phyloP scores from a whole-genome alignment of 441 rosid genomes.

The Theobroma grandiflorum region DNA sequence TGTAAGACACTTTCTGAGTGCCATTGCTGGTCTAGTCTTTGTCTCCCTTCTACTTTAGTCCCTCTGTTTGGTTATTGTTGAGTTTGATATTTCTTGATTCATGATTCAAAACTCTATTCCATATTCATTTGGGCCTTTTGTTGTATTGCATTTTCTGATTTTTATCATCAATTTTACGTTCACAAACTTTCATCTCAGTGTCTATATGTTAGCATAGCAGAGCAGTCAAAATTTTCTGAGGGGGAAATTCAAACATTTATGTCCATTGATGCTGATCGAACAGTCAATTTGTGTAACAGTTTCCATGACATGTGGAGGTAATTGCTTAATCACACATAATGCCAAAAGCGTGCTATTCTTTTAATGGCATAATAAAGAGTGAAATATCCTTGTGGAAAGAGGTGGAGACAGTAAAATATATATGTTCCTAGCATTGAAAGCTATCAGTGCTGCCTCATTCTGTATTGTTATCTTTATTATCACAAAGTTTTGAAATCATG shows the following conservation, averaged over 20 bases:
- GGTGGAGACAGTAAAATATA: not conserved
- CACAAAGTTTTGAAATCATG: conserved; percentile 10
- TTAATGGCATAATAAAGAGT: not conserved
- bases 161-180: conserved; percentile 28
- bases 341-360: not conserved
- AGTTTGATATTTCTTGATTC: conserved; percentile 16
- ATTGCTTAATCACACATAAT: conserved; percentile 27
- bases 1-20: not conserved
- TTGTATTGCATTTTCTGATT: conserved; percentile 2
- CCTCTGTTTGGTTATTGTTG: not conserved
- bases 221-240: conserved; percentile 79
- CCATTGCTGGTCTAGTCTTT: conserved; percentile 14
- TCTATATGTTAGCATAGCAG: conserved; percentile 72
- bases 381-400: conserved; percentile 6
- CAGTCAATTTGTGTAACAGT: conserved; percentile 88
- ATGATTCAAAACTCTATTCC: conserved; percentile 1
- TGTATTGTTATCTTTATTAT: not conserved
- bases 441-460: not conserved
- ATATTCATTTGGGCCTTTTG: not conserved
- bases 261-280: conserved; percentile 98
- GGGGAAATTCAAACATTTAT: conserved; percentile 99
- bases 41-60: not conserved
- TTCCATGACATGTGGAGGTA: conserved; percentile 98
- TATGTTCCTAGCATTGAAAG: conserved; percentile 13
- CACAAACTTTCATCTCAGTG: conserved; percentile 61